Percentiles rank a stretch among this genome's conserved stretches.
Evolutionary conservation across 345 rosid species (phyloP).

Genomic region (Aegle marmelos): DNA sequence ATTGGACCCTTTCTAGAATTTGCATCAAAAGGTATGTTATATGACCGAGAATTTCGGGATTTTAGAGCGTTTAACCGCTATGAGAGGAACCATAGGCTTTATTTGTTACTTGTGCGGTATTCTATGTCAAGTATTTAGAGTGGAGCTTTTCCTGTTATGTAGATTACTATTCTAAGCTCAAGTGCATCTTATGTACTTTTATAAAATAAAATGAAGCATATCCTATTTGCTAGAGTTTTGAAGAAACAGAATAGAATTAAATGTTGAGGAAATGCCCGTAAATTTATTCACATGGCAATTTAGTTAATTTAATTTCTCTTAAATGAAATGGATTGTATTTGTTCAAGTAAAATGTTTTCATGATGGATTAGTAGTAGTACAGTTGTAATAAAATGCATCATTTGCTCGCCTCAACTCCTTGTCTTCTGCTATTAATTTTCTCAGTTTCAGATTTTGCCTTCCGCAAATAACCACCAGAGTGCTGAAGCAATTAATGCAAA

Average conservation of each 20-base stretch:
- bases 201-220: not conserved
- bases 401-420: not conserved
- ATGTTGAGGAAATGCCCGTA: not conserved
- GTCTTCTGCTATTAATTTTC: slow-evolving; percentile 8
- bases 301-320: not conserved
- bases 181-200: not conserved
- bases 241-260: not conserved
- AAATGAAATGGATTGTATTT: too few relatives aligned
- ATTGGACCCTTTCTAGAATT: not conserved
- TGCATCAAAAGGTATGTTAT: not conserved
- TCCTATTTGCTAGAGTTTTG: not conserved
- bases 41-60: not conserved
- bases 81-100: not conserved
- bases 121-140: not conserved
- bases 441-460: slow-evolving; percentile 26
- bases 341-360: too few relatives aligned
- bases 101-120: not conserved
- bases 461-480: slow-evolving; percentile 6
- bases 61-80: not conserved
- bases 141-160: not conserved
- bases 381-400: not conserved
- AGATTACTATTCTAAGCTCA: not conserved
- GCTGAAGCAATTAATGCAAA: slow-evolving; percentile 26
- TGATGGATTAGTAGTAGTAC: not conserved
- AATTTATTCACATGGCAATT: slow-evolving; percentile 5